Evolutionary conservation across 768 basidiomycete genomes (phyloP).

Genomic region (Boletus pseudo-olivaceus): DNA sequence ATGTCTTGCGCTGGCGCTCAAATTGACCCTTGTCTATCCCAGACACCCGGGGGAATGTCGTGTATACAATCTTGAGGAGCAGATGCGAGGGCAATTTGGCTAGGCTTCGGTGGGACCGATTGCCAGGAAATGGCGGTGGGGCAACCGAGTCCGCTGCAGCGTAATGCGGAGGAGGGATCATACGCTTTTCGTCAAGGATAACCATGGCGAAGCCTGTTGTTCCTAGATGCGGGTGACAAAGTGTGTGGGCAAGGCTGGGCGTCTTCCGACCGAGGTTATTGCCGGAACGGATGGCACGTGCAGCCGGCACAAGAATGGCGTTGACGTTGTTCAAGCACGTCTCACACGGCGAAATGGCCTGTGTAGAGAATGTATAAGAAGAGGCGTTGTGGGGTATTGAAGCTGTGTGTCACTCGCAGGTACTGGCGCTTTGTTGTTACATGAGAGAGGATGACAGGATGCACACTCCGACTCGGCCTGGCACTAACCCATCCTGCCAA

Average conservation of each 20-base stretch:
- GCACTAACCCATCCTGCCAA: no score
- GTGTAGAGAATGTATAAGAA: not conserved
- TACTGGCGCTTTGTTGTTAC: no score
- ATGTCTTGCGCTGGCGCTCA: conserved; percentile 58
- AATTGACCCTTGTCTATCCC: conserved; percentile 38
- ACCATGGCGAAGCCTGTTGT: conserved; percentile 35
- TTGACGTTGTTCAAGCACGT: not conserved
- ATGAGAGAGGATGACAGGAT: no score
- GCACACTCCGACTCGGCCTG: no score
- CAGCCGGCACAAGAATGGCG: not conserved
- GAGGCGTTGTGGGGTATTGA: not conserved
- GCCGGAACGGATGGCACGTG: not conserved
- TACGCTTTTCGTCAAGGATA: conserved; percentile 43
- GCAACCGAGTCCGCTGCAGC: conserved; percentile 17
- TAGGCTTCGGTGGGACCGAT: conserved; percentile 17
- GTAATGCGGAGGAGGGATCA: conserved; percentile 39
- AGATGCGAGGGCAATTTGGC: conserved; percentile 55
- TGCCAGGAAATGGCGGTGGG: conserved; percentile 36
- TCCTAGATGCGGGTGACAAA: not conserved
- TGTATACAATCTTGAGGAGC: conserved; percentile 65
- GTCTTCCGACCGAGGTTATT: not conserved
- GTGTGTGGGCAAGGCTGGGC: not conserved
- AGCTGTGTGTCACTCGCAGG: not conserved
- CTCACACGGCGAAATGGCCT: not conserved
- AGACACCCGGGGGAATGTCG: conserved; percentile 52